Base-by-base conservation (phyloP, 371 early-diverging fungal genomes). In the Nematocida major region DNA sequence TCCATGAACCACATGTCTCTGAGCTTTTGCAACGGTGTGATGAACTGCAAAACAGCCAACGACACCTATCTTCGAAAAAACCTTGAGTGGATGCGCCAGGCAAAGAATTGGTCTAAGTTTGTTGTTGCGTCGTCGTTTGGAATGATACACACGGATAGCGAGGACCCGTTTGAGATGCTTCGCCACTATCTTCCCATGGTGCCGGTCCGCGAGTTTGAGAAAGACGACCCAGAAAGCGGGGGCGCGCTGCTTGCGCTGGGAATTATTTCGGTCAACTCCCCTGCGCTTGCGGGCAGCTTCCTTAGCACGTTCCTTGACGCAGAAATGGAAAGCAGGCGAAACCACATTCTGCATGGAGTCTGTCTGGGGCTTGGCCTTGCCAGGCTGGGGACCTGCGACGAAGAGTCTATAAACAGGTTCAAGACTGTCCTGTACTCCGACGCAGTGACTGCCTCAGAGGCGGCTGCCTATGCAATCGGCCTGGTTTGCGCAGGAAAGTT, bases 91-190 rank as follows among this genome's bases (percentile, higher is more conserved):
- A 88, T 97, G 54, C 88, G 91, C 20, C 88, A 94, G 69, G 93
- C 95, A 28, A 93, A 90, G 62, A 94, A 94, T 87, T 99, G 99
- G 99, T 89, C 93, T 47, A 96, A 94, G 86, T 99, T 97, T 85
- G 90, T 92, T 66, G 96, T 96, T 3, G 92, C 95, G 3, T 95
- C 97, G 2, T 91, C 91, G n/a, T 86, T 97, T 66, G 98, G 98
- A 76, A 95, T 96, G 24, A 95, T 99, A 68, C 98, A 99, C 86
- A 91, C 90, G 79, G 67, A 69, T 20, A 79, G 78, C 42, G 50
- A 62, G 30, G 68, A 79, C 57, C 68, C 66, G 9, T 62, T 59
- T 77, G 63, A 67, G 20, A 61, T 82, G 30, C 73, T 85, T 18
- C 54, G 76, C 15, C 78, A 83, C 40, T 77, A 82, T 47, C 62